Conservation (phyloP, 192 early-diverging fungal species). For the Linnemannia hyalina region DNA sequence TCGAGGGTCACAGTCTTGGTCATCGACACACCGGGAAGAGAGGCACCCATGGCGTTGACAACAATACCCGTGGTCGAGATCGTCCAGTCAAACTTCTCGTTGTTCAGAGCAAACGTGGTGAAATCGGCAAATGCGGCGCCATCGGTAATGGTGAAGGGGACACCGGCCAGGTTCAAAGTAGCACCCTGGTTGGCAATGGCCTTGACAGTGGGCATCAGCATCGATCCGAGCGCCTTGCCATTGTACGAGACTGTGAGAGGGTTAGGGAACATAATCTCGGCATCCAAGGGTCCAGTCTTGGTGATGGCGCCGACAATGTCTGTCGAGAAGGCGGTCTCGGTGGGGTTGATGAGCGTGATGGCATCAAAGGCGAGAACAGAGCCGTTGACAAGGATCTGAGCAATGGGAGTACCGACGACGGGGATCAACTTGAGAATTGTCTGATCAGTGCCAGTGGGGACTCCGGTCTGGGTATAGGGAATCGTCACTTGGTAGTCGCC, state of each 20-base stretch:
- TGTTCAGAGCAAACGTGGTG: conserved; percentile 57
- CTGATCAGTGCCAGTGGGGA: conserved; percentile 36
- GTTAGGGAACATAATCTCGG: conserved; percentile 60
- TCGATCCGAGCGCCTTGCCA: conserved; percentile 54
- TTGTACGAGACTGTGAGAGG: conserved; percentile 57
- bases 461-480: conserved; percentile 54
- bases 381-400: conserved; percentile 57
- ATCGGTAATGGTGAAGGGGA: conserved; percentile 47
- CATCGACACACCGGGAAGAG: conserved; percentile 59
- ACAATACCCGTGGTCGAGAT: conserved; percentile 47
- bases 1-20: conserved; percentile 61
- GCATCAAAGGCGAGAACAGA: conserved; percentile 50
- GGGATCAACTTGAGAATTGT: conserved; percentile 57
- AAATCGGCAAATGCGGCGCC: conserved; percentile 56
- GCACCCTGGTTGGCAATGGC: conserved; percentile 57
- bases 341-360: conserved; percentile 48
- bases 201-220: conserved; percentile 55
- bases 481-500: conserved; percentile 60
- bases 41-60: conserved; percentile 62
- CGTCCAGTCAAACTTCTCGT: conserved; percentile 60
- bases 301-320: conserved; percentile 61
- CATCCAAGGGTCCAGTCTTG: conserved; percentile 64
- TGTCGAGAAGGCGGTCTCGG: conserved; percentile 41
- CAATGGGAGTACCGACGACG: conserved; percentile 64
- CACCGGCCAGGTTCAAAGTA: conserved; percentile 40